Conservation (phyloP, 176 grass and related monocot genomes). For the Luzula sylvatica region DNA sequence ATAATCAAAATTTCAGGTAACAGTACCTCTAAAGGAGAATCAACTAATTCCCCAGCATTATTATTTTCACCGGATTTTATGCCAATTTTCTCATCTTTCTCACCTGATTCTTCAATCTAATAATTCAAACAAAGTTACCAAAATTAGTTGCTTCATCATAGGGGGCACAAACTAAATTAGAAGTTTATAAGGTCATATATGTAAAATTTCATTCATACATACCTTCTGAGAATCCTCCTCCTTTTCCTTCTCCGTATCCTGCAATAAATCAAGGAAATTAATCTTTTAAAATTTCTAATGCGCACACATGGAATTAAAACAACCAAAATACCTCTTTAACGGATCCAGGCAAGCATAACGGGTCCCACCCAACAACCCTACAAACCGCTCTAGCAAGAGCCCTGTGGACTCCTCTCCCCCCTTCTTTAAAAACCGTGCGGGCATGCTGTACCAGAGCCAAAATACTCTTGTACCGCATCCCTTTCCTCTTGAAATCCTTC, state of each 20-base stretch:
- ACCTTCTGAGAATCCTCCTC: too few relatives aligned
- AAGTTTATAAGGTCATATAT: too few relatives aligned
- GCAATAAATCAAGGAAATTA: too few relatives aligned
- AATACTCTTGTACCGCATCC: constrained; percentile 13
- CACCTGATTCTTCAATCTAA: not conserved
- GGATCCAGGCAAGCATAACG: not conserved
- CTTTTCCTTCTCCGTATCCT: too few relatives aligned
- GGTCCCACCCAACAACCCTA: constrained; percentile 7
- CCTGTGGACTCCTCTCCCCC: not conserved
- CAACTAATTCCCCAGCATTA: not conserved
- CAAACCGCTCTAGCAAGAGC: constrained; percentile 17
- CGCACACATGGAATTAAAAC: not conserved
- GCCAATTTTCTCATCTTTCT: not conserved
- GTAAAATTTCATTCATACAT: too few relatives aligned
- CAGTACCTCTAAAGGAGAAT: not conserved
- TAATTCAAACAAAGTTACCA: too few relatives aligned
- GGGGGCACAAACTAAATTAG: too few relatives aligned
- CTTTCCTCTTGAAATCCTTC: constrained; percentile 17
- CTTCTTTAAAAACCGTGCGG: constrained; percentile 16
- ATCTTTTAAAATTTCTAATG: not conserved
- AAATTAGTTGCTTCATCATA: too few relatives aligned
- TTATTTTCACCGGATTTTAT: not conserved
- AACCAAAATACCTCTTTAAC: constrained; percentile 5
- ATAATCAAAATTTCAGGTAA: not conserved
- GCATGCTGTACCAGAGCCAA: constrained; percentile 17